Conservation (phyloP, 306 rosid genomes). For the Inga laurina region DNA sequence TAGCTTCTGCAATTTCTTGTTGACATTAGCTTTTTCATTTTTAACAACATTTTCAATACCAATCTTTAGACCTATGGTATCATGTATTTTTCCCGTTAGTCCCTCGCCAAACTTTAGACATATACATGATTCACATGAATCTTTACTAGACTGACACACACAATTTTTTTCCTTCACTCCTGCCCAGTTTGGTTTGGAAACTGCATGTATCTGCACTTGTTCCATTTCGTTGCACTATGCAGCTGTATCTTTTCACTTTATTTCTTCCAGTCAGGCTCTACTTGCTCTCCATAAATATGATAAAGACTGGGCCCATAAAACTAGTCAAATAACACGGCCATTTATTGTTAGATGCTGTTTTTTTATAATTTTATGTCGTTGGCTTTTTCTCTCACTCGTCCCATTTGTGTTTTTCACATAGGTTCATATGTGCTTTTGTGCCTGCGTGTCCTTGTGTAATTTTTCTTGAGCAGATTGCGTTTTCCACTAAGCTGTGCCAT, state of each 20-base stretch:
- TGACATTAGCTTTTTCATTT: not conserved
- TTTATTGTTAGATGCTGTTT: not conserved
- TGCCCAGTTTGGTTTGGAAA: not conserved
- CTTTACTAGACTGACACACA: not conserved
- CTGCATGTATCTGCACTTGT: not conserved
- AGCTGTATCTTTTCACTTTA: too few species aligned
- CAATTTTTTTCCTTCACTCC: not conserved
- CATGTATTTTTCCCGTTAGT: not conserved
- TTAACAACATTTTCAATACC: not conserved
- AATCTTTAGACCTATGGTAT: not conserved
- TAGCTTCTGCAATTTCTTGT: not conserved
- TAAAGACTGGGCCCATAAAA: not conserved
- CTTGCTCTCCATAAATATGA: not conserved
- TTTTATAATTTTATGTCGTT: not conserved
- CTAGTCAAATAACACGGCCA: not conserved
- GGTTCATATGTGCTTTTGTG: not conserved
- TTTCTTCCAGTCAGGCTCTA: not conserved
- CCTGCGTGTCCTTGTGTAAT: not conserved
- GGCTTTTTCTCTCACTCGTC: not conserved
- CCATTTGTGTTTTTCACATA: not conserved
- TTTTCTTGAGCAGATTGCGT: constrained; percentile 6
- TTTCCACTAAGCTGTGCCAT: not conserved
- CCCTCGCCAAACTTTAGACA: not conserved
- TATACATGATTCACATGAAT: not conserved
- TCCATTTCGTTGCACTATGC: not conserved